Base-by-base conservation (phyloP, 257 asterid species). In the Ilex asprella region DNA sequence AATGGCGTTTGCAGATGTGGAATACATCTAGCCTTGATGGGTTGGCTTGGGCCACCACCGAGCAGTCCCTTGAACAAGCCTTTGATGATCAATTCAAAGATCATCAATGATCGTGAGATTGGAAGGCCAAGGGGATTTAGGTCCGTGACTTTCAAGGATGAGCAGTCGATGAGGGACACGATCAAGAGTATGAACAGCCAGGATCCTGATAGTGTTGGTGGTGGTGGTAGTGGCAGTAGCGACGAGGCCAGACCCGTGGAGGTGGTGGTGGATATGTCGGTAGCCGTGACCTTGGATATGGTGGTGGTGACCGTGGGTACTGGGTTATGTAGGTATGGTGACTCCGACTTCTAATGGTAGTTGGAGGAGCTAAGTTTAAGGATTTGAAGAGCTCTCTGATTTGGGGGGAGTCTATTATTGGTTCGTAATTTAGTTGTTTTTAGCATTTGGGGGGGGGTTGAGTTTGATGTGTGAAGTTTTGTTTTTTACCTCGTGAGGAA, bases 41-140 rank as follows among this genome's bases (percentile, higher is more conserved):
- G 2, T 70, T 91, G 78, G 95, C 94, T 0, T 91, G 96, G 95
- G 84, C 89, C 82, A 91, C 95, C 81, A 86, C 76, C 54, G 94
- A 84, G 67, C 76, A 73, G 39, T 49, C 84, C 6, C 95, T 89
- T 10, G 87, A 68, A 61, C 69, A 83, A 1, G 94, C 97, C 10
- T 89, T 89, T 75, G 66, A 74, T 86, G 81, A 3, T 74, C 68
- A 94, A 89, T 56, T 86, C 95, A 78, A 89, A 92, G 97, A 78
- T 92, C 15, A 81, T 92, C 9, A 89, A 80, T 62, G 97, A 92
- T 68, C 87, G 99, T 0, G 97, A 92, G 73, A 92, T 94, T 2
- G 99, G 99, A 0, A 84, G 99, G 66, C 89, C 99, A 2, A 85
- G 97, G 70, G 99, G 99, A 0, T 92, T 92, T 44, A 97, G 97